These are phyloP conservation scores for Typha latifolia DNA, from an alignment of 176 grass and related monocot species.

Conservation along the genomic window DNA sequence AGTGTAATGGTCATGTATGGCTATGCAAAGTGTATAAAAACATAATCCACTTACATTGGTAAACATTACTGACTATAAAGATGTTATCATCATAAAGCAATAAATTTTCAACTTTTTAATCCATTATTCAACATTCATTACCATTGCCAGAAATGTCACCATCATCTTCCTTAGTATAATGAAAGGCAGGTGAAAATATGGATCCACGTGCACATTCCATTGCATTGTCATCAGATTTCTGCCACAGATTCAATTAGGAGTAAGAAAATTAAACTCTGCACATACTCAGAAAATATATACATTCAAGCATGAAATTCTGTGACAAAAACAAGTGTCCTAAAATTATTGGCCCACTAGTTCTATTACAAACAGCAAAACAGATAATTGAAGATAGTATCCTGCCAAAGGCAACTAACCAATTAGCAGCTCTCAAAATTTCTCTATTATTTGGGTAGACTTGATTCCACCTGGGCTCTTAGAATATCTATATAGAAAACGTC, in stretches of 20 bases:
- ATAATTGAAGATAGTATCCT: neutral
- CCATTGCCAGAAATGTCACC: constrained; percentile 28
- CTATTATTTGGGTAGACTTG: too few relatives aligned
- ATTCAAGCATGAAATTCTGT: neutral
- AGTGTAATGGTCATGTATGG: neutral
- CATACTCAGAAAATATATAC: neutral
- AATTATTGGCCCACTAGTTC: neutral
- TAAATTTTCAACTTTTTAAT: constrained; percentile 3
- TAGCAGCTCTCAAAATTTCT: too few relatives aligned
- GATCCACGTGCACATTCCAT: constrained; percentile 30
- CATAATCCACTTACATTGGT: neutral
- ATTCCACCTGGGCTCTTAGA: neutral
- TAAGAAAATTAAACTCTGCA: neutral
- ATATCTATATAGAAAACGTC: neutral
- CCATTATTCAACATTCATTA: constrained; percentile 10
- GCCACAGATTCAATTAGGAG: constrained; percentile 7
- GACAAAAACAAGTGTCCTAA: neutral
- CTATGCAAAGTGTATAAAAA: neutral
- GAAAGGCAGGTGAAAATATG: constrained; percentile 84
- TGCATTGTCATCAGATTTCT: constrained; percentile 35
- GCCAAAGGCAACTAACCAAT: too few relatives aligned
- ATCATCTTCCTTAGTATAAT: constrained; percentile 58
- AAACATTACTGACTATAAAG: neutral
- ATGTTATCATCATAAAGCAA: constrained; percentile 6
- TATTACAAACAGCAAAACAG: neutral